Conservation (phyloP, 129 eudicot species). For the Chrysanthemum seticuspe region DNA sequence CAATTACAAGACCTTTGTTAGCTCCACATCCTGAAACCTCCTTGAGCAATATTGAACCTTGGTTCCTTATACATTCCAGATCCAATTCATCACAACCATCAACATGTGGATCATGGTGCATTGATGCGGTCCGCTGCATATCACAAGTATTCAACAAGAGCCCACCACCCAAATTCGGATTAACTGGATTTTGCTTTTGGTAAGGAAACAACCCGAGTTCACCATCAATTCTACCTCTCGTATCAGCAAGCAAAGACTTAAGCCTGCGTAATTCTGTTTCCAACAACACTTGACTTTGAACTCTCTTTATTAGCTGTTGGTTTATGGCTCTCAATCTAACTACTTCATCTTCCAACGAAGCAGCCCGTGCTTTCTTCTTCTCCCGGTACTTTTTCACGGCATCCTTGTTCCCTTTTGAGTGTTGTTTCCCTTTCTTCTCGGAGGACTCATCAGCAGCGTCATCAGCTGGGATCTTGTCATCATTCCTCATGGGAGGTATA, state of each 20-base stretch:
- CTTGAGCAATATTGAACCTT: constrained; percentile 34
- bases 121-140: constrained; percentile 40
- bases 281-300: constrained; percentile 78
- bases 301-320: constrained; percentile 83
- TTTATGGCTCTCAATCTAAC: constrained; percentile 70
- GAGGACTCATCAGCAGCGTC: constrained; percentile 70
- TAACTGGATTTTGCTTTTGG: constrained; percentile 54
- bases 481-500: constrained; percentile 58
- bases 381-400: constrained; percentile 94
- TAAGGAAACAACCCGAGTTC: constrained; percentile 95
- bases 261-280: constrained; percentile 91
- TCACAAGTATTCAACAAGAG: constrained; percentile 80
- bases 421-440: constrained; percentile 62
- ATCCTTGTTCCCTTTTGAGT: constrained; percentile 75
- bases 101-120: constrained; percentile 48
- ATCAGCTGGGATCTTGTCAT: constrained; percentile 57
- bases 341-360: constrained; percentile 94
- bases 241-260: constrained; percentile 92
- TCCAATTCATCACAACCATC: constrained; percentile 70
- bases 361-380: constrained; percentile 93
- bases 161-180: constrained; percentile 47
- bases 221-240: constrained; percentile 95
- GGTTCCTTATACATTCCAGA: constrained; percentile 70
- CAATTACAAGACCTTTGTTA: constrained; percentile 33
- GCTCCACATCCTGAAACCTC: constrained; percentile 51